phyloP scores from a whole-genome alignment of 2,329 filamentous ascomycete genomes.

The Calonectria naviculata region DNA sequence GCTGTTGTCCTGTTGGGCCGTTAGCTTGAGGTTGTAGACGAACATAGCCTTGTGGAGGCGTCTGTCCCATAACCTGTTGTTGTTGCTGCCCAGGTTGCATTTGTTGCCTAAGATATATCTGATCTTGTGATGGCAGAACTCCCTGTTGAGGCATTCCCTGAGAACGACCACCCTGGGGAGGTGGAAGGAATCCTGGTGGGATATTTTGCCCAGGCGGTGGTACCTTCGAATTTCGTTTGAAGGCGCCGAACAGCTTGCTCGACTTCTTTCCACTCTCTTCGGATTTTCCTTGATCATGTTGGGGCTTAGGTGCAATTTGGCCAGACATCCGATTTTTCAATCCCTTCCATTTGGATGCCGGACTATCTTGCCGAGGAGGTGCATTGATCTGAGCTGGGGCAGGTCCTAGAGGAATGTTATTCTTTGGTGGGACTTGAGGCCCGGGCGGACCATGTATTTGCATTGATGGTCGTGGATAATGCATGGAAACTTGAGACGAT shows the following conservation, averaged over 20 bases:
- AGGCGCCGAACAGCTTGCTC: slow-evolving; percentile 44
- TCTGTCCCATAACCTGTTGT: slow-evolving; percentile 10
- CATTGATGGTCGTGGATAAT: slow-evolving; percentile 23
- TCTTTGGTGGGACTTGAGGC: slow-evolving; percentile 28
- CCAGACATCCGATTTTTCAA: slow-evolving; percentile 46
- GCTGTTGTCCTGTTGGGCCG: slow-evolving; percentile 20
- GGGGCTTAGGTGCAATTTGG: slow-evolving; percentile 39
- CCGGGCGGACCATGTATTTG: slow-evolving; percentile 27
- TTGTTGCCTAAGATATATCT: slow-evolving; percentile 26
- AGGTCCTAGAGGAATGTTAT: slow-evolving; percentile 17
- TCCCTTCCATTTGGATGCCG: slow-evolving; percentile 47
- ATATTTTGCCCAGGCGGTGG: slow-evolving; percentile 34
- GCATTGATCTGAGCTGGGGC: slow-evolving; percentile 16
- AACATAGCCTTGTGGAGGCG: slow-evolving; percentile 26
- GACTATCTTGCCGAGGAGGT: slow-evolving; percentile 29
- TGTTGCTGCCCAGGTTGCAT: slow-evolving; percentile 1
- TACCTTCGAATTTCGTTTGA: slow-evolving; percentile 46
- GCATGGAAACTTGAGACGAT: slow-evolving; percentile 23
- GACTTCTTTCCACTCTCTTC: slow-evolving; percentile 37
- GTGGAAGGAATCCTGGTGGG: slow-evolving; percentile 1
- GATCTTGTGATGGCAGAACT: slow-evolving; percentile 24
- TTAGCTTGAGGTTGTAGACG: slow-evolving; percentile 33
- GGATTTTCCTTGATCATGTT: slow-evolving; percentile 27
- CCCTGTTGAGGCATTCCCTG: slow-evolving; percentile 27
- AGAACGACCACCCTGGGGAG: slow-evolving; percentile 2